Conservation (phyloP, 495 filamentous ascomycete species). For the Penicillium malachiteum region DNA sequence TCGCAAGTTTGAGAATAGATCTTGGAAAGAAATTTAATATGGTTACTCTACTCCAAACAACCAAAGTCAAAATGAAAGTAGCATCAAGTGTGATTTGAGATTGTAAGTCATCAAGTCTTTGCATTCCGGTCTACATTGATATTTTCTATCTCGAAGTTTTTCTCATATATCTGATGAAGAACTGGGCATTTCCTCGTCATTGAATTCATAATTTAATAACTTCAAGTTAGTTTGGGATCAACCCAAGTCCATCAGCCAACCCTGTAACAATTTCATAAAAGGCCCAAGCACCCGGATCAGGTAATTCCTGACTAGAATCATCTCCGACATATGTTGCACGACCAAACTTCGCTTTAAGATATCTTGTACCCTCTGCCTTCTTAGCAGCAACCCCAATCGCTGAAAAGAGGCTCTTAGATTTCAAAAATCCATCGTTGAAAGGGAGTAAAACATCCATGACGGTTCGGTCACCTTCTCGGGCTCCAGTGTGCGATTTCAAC, state of each 20-base stretch:
- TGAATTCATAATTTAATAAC: no score
- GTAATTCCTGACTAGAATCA: not conserved
- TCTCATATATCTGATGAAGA: no score
- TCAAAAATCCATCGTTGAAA: not conserved
- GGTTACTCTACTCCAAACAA: no score
- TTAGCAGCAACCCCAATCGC: not conserved
- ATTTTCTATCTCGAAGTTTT: no score
- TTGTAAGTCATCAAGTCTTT: no score
- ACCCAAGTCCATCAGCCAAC: conserved; percentile 6
- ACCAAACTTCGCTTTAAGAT: conserved; percentile 8
- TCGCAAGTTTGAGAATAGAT: no score
- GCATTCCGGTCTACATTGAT: no score
- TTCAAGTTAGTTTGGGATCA: not conserved
- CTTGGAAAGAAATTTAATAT: no score
- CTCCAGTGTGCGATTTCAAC: conserved; percentile 4
- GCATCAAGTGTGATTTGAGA: no score
- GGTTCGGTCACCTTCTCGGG: conserved; percentile 6
- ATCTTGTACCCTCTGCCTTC: conserved; percentile 4
- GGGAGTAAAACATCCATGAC: conserved; percentile 11
- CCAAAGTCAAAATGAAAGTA: no score
- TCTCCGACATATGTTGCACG: conserved; percentile 7
- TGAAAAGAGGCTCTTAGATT: not conserved
- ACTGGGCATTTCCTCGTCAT: no score
- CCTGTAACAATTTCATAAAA: conserved; percentile 13
- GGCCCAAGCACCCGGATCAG: conserved; percentile 8